Evolutionary conservation across 129 eudicot genomes (phyloP), one percentile per base, ranked within the genome.

Genomic region (Smallanthus sonchifolius): DNA sequence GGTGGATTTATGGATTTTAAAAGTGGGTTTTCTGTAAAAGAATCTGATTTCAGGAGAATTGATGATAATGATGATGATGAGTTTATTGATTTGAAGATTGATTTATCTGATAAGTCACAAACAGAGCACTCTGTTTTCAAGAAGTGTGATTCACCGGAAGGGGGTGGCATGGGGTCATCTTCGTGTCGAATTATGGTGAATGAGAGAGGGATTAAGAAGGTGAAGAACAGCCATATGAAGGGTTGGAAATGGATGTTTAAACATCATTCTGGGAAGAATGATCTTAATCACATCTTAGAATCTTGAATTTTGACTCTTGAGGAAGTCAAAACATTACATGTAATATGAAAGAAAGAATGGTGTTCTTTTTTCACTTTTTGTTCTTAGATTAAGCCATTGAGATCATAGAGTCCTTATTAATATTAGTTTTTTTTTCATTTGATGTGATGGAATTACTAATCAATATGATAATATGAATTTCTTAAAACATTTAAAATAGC

Each of bases 31-130:
- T 74, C 82, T 13, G 83, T 69, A 0, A 87, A 80, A 72, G 96
- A 92, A 32, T 70, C 87, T 69, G 87, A 87, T 40, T 82, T 89
- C 28, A 54, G 70, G 40, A 79, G 80, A 65, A 61, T 88, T 87
- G 96, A 79, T 24, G 96, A 79, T n/a, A n/a, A n/a, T 67, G 98
- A 86, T 59, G 98, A 87, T 63, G 96, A 90, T 48, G 81, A 86
- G 44, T 93, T 87, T 76, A 93, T 93, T 48, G 98, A 93, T 65
- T 70, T 93, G 81, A 87, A 86, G 76, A 84, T 90, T 40, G 88
- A 90, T 79, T 76, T 73, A 63, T 80, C 82, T 30, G 59, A 32
- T 11, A 88, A 79, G 80, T 67, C 83, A 13, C 74, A 63, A 72
- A 39, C 82, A 72, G 92, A 86, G 38, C 43, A 72, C 52, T 78